Evolutionary conservation across 2,329 filamentous ascomycete species (phyloP).

Genomic region (Alternaria burnsii): DNA sequence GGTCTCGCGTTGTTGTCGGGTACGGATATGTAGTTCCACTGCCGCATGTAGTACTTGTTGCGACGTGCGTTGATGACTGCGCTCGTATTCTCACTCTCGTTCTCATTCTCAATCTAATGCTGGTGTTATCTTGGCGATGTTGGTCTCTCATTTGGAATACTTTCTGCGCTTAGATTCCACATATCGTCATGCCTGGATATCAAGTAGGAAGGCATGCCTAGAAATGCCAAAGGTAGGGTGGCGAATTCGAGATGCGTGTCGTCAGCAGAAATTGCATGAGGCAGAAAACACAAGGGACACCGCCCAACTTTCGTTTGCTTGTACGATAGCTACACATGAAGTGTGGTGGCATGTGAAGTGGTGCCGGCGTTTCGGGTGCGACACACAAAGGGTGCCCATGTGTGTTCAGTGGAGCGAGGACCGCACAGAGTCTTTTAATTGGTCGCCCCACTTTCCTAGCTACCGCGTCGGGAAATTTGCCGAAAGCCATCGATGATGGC

Average conservation of each 20-base stretch:
- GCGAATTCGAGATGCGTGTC: not conserved
- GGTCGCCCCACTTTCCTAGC: not conserved
- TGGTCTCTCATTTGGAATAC: not conserved
- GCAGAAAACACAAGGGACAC: not conserved
- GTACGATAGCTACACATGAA: not conserved
- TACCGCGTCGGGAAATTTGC: not conserved
- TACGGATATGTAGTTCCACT: not conserved
- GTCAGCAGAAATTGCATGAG: not conserved
- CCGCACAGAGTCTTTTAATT: not conserved
- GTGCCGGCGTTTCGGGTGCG: not conserved
- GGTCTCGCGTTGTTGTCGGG: not conserved
- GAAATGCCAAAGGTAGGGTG: not conserved
- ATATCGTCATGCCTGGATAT: not conserved
- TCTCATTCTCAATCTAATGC: not conserved
- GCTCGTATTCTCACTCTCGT: conserved; percentile 1
- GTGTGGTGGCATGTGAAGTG: not conserved
- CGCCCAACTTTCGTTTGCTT: not conserved
- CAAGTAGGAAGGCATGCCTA: not conserved
- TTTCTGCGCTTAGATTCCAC: not conserved
- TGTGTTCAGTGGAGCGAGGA: not conserved
- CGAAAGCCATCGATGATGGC: not conserved
- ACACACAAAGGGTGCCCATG: not conserved
- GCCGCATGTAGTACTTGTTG: not conserved
- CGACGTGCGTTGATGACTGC: not conserved
- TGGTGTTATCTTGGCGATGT: not conserved